Base-by-base conservation (phyloP, 345 rosid species). In the Garcia nutans region DNA sequence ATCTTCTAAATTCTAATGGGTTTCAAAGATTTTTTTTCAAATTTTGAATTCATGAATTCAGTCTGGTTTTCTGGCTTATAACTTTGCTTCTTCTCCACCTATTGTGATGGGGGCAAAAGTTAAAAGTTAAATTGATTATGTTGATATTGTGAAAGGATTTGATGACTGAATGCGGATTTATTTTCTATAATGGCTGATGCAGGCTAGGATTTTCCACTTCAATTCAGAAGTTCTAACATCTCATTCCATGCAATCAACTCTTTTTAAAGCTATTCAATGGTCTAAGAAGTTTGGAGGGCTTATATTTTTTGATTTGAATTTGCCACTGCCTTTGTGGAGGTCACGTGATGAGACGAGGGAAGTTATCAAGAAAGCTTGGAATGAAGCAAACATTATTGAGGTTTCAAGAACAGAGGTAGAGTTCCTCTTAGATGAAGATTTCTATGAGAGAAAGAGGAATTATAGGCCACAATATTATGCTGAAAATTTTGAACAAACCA, bases 141-240 rank as follows among this genome's bases (percentile, higher is more conserved):
- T 67, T 44, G 33, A 67, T 22, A 44, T 13, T n/a, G 16, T 24
- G 10, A 22, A 71, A 2, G 65, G 52, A 8, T 44, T 75, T 26
- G 68, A 42, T 69, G 61, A 71, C 22, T 73, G 74, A 52, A 71
- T 80, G 47, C 61, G 60, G 59, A 24, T 64, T 54, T 65, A 24
- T 71, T 65, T 33, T 19, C 19, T 52, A 69, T 8, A 52, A 15
- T 69, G 49, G 22, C 44, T 56, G 8, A 75, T 87, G 86, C 92
- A 91, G 97, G 97, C 99, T 20, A 91, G 89, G 81, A 86, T 95
- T 63, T 87, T 95, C 79, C 96, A 95, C 78, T 95, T 91, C 82
- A 89, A 86, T 81, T 87, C 99, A 16, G 93, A 85, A 80, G 93
- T 87, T 77, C 79, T 93, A 63, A 84, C 84, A 8, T 89, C 92